Evolutionary conservation across 2,329 filamentous ascomycete genomes (phyloP).

Genomic region (Phialemoniopsis sp.): DNA sequence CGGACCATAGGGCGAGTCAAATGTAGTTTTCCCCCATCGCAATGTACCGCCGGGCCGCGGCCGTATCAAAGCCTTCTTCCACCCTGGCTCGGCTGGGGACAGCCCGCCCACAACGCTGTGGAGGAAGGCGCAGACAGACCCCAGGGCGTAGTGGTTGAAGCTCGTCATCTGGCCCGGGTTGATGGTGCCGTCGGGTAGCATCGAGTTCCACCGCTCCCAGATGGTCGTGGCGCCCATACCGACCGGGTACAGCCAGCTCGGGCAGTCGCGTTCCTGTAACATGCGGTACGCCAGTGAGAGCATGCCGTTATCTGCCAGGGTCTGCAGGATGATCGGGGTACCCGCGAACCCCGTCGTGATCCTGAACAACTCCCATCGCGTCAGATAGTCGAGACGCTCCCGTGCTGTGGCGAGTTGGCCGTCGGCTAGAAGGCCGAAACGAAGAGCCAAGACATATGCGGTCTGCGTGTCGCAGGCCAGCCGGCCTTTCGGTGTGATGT

Average conservation of each 20-base stretch:
- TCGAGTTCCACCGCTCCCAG: conserved; percentile 36
- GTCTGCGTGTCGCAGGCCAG: conserved; percentile 12
- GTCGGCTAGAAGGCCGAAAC: conserved; percentile 9
- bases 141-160: conserved; percentile 36
- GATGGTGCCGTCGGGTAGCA: conserved; percentile 27
- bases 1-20: conserved; percentile 4
- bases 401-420: conserved; percentile 1
- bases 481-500: conserved; percentile 6
- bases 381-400: conserved; percentile 8
- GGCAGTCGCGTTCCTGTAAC: conserved; percentile 22
- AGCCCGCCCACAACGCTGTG: conserved; percentile 27
- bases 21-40: not conserved
- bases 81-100: conserved; percentile 18
- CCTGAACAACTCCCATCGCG: conserved; percentile 6
- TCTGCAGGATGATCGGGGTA: conserved; percentile 15
- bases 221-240: conserved; percentile 32
- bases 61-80: conserved; percentile 18
- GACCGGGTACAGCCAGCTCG: conserved; percentile 31
- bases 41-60: conserved; percentile 8
- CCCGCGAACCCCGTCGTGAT: conserved; percentile 20
- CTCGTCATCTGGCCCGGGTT: conserved; percentile 34
- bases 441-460: conserved; percentile 8
- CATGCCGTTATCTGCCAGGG: conserved; percentile 13
- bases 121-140: conserved; percentile 30
- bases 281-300: conserved; percentile 19